Evolutionary conservation across 2,329 filamentous ascomycete genomes (phyloP).

Genomic region (Fusarium buxicola): DNA sequence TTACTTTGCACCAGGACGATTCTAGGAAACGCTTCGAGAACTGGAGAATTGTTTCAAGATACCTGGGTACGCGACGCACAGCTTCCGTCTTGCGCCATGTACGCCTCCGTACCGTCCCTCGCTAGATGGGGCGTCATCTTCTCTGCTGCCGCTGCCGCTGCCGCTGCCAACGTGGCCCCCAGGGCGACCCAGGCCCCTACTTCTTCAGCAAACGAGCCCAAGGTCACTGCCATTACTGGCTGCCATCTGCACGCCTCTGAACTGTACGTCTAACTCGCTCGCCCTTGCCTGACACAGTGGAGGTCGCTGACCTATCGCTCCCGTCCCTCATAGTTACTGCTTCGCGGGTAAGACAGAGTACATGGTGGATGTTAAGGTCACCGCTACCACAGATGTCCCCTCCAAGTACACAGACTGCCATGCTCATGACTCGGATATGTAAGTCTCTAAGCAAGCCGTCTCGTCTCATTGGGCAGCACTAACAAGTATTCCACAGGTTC

Average conservation of each 20-base stretch:
- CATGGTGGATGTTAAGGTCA: conserved; percentile 59
- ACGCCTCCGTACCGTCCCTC: conserved; percentile 30
- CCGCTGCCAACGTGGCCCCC: conserved; percentile 42
- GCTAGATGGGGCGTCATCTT: conserved; percentile 32
- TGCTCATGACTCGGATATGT: conserved; percentile 68
- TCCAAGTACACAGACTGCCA: conserved; percentile 75
- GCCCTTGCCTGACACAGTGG: not conserved
- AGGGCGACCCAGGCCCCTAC: conserved; percentile 50
- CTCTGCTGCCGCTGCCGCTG: conserved; percentile 22
- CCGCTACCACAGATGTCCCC: conserved; percentile 66
- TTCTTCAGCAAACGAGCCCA: conserved; percentile 33
- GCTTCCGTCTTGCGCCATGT: too few species aligned
- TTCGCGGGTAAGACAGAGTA: conserved; percentile 58
- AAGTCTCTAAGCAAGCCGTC: conserved; percentile 39
- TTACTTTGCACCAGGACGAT: not conserved
- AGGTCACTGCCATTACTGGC: conserved; percentile 53
- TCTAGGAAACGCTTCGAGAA: conserved; percentile 2
- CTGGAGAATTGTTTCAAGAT: not conserved
- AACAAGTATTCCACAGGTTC: conserved; percentile 57
- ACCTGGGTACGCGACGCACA: too few species aligned
- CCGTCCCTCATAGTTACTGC: conserved; percentile 54
- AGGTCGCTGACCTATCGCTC: conserved; percentile 11
- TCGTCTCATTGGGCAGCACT: conserved; percentile 6
- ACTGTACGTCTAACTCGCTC: conserved; percentile 49
- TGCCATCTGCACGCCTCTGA: conserved; percentile 57